Base-by-base conservation (phyloP, 169 alveolate species). In the Cryptosporidium ubiquitum region DNA sequence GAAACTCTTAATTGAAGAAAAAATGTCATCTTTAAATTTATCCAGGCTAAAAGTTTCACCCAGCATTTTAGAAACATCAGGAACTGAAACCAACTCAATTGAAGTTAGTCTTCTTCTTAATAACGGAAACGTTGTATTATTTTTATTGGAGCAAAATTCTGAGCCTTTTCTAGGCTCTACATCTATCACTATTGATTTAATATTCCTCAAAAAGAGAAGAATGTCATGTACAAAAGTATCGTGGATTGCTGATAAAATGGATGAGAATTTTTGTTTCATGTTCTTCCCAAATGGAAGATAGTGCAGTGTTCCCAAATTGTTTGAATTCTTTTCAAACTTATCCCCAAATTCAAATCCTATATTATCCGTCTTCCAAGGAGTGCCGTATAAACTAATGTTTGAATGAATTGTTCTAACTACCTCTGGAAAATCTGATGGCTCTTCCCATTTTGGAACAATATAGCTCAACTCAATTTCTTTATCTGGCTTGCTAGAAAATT, bases 371-470 rank as follows among this genome's bases (percentile, higher is more conserved):
- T n/a, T 79, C 89, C 89, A 79, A 35, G 89, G 89, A 40, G 69
- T 55, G 31, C 89, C 89, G 42, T 61, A 79, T 18, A 31, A 16
- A 44, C 58, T 23, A 37, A 79, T 42, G 61, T 79, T 79, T 12
- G 31, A 40, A 31, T 61, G 75, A 37, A 79, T 42, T 6, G 64
- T 26, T 4, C 26, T 61, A 14, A 79, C 89, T n/a, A 79, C 69
- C 10, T 79, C 89, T 23, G 89, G 89, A 40, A 79, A 58, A n/a
- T 79, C 75, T 5, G 47, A 9, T 4, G 16, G 44, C 10, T 79
- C 89, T 29, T 60, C 74, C 89, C 89, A 79, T 44, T 44, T 79
- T 79, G 89, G 89, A 0, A 79, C 89, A 40, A 79, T 79, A 42
- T 79, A 79, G 6, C 89, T 58, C 31, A 79, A 47, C 7, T 69